phyloP scores from a whole-genome alignment of 2,329 filamentous ascomycete genomes.

The Penicillium corylophilum region DNA sequence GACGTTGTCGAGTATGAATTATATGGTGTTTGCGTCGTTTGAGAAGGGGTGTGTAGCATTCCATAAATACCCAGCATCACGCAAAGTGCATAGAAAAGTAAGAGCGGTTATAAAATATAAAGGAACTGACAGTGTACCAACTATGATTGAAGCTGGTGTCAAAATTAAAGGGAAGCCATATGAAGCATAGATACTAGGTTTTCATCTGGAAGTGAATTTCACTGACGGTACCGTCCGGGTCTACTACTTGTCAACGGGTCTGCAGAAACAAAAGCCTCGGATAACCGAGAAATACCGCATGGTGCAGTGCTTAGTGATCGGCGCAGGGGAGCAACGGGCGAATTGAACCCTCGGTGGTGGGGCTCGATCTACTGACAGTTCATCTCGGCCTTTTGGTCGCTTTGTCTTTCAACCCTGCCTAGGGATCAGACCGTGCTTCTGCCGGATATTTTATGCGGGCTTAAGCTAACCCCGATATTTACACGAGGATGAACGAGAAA shows the following conservation, averaged over 20 bases:
- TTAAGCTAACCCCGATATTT: neutral
- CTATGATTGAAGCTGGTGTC: neutral
- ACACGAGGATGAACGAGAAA: neutral
- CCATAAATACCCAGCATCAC: constrained; percentile 8
- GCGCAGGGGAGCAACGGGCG: neutral
- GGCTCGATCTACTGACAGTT: neutral
- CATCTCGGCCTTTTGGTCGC: neutral
- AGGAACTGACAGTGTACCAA: neutral
- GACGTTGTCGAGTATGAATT: neutral
- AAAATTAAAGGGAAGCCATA: too few relatives aligned
- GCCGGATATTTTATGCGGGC: neutral
- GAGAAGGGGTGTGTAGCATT: constrained; percentile 1
- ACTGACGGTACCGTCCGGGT: too few relatives aligned
- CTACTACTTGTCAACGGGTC: neutral
- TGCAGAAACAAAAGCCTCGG: neutral
- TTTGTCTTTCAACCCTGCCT: neutral
- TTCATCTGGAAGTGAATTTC: too few relatives aligned
- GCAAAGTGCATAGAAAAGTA: neutral
- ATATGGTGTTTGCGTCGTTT: neutral
- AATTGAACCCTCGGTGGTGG: neutral
- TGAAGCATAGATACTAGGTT: too few relatives aligned
- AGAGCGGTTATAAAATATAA: neutral
- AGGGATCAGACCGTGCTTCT: neutral
- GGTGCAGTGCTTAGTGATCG: neutral
- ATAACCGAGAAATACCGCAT: neutral